phyloP scores from a whole-genome alignment of 306 rosid genomes.

The Prunus mume region DNA sequence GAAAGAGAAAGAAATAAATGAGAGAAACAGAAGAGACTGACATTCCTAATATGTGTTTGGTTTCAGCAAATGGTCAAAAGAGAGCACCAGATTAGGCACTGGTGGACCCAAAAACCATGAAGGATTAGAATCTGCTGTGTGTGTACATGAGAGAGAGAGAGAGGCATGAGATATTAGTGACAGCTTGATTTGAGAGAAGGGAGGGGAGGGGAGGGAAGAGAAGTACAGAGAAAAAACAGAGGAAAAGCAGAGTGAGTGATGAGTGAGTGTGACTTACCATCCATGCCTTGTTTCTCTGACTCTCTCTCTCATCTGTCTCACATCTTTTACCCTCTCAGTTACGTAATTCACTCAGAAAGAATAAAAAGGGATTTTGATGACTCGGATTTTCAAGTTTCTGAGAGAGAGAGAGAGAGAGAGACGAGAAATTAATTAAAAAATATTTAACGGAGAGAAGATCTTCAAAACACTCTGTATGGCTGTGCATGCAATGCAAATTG shows the following conservation, averaged over 20 bases:
- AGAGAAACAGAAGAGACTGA: constrained; percentile 27
- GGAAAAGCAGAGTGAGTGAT: constrained; percentile 23
- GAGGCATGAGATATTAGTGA: background rate
- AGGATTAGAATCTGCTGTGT: background rate
- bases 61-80: constrained; percentile 29
- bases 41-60: constrained; percentile 45
- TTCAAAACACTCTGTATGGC: no score
- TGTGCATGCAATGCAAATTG: background rate
- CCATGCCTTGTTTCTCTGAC: constrained; percentile 17
- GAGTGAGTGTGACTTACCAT: constrained; percentile 67
- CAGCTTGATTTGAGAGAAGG: constrained; percentile 54
- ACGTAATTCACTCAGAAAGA: constrained; percentile 41
- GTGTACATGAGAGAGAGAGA: background rate
- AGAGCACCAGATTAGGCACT: constrained; percentile 18
- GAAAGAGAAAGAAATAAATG: constrained; percentile 19
- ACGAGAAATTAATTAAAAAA: background rate
- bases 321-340: constrained; percentile 72
- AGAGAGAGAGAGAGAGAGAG: background rate
- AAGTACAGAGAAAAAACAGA: constrained; percentile 31
- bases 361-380: constrained; percentile 37
- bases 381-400: constrained; percentile 34
- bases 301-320: constrained; percentile 31
- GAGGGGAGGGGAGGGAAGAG: constrained; percentile 18
- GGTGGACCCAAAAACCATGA: constrained; percentile 33
- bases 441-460: no score